Percentiles rank a stretch among this genome's conserved stretches.
phyloP scores from a whole-genome alignment of 805 yeast genomes.

The Hanseniaspora meyeri region DNA sequence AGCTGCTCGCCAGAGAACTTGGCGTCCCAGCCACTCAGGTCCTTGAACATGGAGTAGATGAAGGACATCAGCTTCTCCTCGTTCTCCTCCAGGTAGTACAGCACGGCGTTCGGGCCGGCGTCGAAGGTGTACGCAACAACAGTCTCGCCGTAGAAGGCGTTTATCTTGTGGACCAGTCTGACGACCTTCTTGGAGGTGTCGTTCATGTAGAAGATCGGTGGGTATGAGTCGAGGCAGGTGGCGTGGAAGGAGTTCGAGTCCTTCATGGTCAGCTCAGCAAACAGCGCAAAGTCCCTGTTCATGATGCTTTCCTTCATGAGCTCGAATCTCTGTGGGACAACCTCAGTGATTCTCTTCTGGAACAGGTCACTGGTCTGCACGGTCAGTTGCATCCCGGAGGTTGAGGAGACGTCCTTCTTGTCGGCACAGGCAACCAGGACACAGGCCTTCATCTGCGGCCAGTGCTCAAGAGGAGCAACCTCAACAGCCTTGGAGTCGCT shows the following conservation, averaged over 20 bases:
- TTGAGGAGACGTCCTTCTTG: conserved; percentile 89
- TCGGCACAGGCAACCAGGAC: conserved; percentile 85
- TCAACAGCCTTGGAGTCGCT: conserved; percentile 88
- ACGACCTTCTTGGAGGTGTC: conserved; percentile 80
- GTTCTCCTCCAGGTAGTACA: conserved; percentile 70
- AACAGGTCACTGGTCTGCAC: conserved; percentile 82
- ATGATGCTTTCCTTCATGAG: conserved; percentile 70
- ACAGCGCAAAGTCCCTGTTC: conserved; percentile 60
- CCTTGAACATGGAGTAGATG: conserved; percentile 45
- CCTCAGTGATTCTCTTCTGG: conserved; percentile 58
- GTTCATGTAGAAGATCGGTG: conserved; percentile 89
- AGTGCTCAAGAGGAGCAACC: conserved; percentile 69
- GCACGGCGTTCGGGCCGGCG: conserved; percentile 98
- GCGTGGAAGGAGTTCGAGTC: conserved; percentile 98
- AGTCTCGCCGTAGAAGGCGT: conserved; percentile 40
- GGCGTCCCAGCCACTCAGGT: conserved; percentile 59
- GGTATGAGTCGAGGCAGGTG: conserved; percentile 87
- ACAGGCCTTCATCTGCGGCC: conserved; percentile 90
- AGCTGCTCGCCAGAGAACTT: conserved; percentile 26
- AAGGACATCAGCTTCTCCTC: conserved; percentile 64
- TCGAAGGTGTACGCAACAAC: conserved; percentile 96
- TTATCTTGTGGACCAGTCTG: conserved; percentile 65
- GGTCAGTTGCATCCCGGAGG: conserved; percentile 93
- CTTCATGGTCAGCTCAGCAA: conserved; percentile 86
- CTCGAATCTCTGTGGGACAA: conserved; percentile 76